Conservation (phyloP, 1,284 basidiomycete species). For the Marasmius fiardii region DNA sequence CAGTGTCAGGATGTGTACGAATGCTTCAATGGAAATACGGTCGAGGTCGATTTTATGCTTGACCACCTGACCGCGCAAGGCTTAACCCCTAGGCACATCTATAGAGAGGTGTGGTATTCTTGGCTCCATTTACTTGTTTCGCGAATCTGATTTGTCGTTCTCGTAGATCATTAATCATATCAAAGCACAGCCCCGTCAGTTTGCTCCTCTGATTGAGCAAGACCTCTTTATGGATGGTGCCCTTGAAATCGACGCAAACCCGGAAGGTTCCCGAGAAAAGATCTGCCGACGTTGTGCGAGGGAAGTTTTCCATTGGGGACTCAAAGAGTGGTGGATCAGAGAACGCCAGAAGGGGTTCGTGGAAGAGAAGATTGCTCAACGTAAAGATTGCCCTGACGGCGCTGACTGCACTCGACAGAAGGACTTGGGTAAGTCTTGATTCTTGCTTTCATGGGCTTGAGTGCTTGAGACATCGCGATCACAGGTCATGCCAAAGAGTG, state of each 20-base stretch:
- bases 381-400: slow-evolving; percentile 65
- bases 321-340: slow-evolving; percentile 76
- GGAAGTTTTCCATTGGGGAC: slow-evolving; percentile 68
- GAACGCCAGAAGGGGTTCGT: slow-evolving; percentile 67
- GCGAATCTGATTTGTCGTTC: background rate
- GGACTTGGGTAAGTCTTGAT: slow-evolving; percentile 52
- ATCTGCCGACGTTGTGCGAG: slow-evolving; percentile 70
- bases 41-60: slow-evolving; percentile 77
- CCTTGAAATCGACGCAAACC: slow-evolving; percentile 50
- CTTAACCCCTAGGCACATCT: slow-evolving; percentile 64
- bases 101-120: slow-evolving; percentile 56
- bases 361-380: slow-evolving; percentile 44
- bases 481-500: slow-evolving; percentile 70
- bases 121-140: background rate
- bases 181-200: slow-evolving; percentile 55
- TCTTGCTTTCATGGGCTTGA: background rate
- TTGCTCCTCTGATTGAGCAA: slow-evolving; percentile 60
- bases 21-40: slow-evolving; percentile 67
- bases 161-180: slow-evolving; percentile 59
- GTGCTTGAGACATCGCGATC: slow-evolving; percentile 6
- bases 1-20: slow-evolving; percentile 73
- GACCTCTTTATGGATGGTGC: slow-evolving; percentile 56
- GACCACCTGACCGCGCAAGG: slow-evolving; percentile 64
- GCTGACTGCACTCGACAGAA: slow-evolving; percentile 52
- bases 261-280: slow-evolving; percentile 48